Evolutionary conservation across 371 early-diverging fungal genomes (phyloP).

Genomic region (Circinella umbellata): DNA sequence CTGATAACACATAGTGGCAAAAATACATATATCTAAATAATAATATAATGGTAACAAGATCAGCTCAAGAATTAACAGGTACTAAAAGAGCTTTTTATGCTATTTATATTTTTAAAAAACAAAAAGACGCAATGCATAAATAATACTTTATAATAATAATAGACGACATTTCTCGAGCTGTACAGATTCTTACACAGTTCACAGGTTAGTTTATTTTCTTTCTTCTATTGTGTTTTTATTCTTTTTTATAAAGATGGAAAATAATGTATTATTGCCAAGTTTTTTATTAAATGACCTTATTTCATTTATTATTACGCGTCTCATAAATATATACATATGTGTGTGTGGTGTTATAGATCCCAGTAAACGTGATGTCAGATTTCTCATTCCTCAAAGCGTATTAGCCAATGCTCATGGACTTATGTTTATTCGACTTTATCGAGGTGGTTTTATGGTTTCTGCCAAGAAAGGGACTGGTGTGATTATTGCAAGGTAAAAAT

Average conservation of each 20-base stretch:
- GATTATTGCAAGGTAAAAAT: slow-evolving; percentile 46
- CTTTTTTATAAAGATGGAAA: not conserved
- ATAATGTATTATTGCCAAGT: too few relatives aligned
- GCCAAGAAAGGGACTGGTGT: slow-evolving; percentile 44
- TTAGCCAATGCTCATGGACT: slow-evolving; percentile 45
- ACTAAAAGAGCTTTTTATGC: not conserved
- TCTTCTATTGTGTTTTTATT: too few relatives aligned
- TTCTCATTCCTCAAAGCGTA: slow-evolving; percentile 37
- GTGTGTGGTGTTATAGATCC: slow-evolving; percentile 11
- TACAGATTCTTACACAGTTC: slow-evolving; percentile 35
- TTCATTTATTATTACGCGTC: not conserved
- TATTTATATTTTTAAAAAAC: not conserved
- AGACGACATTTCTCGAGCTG: slow-evolving; percentile 42
- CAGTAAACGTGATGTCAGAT: slow-evolving; percentile 29
- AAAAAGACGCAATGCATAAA: not conserved
- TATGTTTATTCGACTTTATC: slow-evolving; percentile 37
- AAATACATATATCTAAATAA: not conserved
- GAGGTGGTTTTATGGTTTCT: slow-evolving; percentile 38
- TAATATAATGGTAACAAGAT: slow-evolving; percentile 5
- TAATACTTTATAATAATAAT: not conserved
- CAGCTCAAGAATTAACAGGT: slow-evolving; percentile 15
- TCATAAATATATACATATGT: not conserved
- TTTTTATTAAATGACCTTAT: not conserved
- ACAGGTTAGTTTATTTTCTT: slow-evolving; percentile 28
- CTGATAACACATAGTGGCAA: too few relatives aligned